phyloP scores from a whole-genome alignment of 306 rosid species.

The Ammopiptanthus mongolicus region DNA sequence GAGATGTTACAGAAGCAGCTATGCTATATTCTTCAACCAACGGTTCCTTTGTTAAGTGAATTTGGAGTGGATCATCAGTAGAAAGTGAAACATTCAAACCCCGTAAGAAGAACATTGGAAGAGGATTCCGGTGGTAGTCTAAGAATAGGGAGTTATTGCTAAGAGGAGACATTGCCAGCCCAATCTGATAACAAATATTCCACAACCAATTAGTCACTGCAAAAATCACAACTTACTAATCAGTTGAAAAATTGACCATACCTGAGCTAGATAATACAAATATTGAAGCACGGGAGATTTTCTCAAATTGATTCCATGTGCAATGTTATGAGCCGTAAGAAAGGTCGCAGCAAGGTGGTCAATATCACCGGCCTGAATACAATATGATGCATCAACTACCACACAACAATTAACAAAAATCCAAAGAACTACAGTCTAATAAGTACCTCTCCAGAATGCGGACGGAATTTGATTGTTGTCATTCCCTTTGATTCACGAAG shows the following conservation, averaged over 20 bases:
- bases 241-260: conserved; percentile 11
- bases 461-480: conserved; percentile 81
- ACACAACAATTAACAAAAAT: background rate
- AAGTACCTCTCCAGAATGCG: conserved; percentile 83
- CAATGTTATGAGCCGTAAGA: conserved; percentile 63
- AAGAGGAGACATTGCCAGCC: conserved; percentile 83
- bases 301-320: conserved; percentile 83
- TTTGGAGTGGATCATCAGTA: conserved; percentile 87
- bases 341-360: conserved; percentile 87
- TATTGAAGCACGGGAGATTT: conserved; percentile 82
- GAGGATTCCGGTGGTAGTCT: conserved; percentile 83
- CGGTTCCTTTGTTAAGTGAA: conserved; percentile 82
- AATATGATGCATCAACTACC: conserved; percentile 12
- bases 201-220: conserved; percentile 6
- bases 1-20: conserved; percentile 74
- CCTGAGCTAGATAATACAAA: conserved; percentile 76
- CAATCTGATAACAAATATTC: conserved; percentile 46
- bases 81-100: conserved; percentile 84
- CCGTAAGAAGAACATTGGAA: conserved; percentile 65
- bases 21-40: conserved; percentile 85
- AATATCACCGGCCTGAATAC: conserved; percentile 71
- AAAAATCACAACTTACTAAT: conserved; percentile 1
- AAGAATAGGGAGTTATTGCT: conserved; percentile 80
- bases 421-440: background rate
- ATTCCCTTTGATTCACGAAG: conserved; percentile 84